These are phyloP conservation scores for Asterionellopsis glacialis DNA, from an alignment of 108 stramenopile species.

Conservation along the genomic window DNA sequence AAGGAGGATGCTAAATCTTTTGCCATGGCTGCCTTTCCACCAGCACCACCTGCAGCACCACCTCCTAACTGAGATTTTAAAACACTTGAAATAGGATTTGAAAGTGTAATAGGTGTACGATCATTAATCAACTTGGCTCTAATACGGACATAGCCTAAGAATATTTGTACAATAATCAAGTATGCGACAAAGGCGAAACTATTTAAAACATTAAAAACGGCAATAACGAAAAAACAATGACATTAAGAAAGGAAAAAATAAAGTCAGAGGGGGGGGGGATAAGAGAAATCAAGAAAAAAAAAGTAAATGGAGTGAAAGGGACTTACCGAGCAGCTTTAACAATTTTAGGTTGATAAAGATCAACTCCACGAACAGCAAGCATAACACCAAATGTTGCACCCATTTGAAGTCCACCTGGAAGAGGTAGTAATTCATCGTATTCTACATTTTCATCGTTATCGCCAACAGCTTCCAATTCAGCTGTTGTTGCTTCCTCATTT, in stretches of 20 bases:
- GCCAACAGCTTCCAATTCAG: neutral
- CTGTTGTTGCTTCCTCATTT: neutral
- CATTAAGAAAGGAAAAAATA: neutral
- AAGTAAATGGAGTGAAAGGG: too few species aligned
- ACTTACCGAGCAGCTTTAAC: conserved; percentile 48
- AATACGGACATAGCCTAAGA: conserved; percentile 65
- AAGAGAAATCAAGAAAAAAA: neutral
- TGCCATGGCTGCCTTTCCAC: conserved; percentile 29
- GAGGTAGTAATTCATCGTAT: conserved; percentile 5
- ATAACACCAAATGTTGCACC: conserved; percentile 51
- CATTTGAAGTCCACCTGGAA: conserved; percentile 11
- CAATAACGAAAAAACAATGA: neutral
- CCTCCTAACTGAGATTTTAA: conserved; percentile 26
- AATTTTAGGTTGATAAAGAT: conserved; percentile 40
- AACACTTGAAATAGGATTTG: conserved; percentile 38
- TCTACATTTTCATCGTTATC: too few species aligned
- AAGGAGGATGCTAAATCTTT: conserved; percentile 69
- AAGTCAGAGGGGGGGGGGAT: too few species aligned
- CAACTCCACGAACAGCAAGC: conserved; percentile 45
- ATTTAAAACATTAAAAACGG: neutral
- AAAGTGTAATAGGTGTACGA: conserved; percentile 47
- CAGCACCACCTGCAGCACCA: conserved; percentile 5
- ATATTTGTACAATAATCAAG: conserved; percentile 45
- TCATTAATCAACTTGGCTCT: conserved; percentile 56
- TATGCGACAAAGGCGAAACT: conserved; percentile 57